Evolutionary conservation across 1,284 basidiomycete species (phyloP), one percentile per base, ranked within the genome.

Genomic region (Apiotrichum laibachii): DNA sequence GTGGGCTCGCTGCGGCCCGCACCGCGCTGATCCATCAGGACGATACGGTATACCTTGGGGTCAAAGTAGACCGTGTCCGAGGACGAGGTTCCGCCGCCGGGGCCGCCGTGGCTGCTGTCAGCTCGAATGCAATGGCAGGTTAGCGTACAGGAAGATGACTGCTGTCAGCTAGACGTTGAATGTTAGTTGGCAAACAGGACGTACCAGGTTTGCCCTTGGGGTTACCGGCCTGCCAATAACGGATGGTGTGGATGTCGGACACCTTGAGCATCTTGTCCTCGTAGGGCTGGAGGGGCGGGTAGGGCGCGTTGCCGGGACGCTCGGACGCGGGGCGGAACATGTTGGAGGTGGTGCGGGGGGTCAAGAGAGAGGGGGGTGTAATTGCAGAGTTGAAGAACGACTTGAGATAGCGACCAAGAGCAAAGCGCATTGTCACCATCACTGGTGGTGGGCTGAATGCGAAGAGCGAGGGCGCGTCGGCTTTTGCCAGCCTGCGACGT

Each of bases 141-240:
- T 7, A 12, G 50, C n/a, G 19, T 33, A 21, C 53, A 49, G 19
- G 18, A 35, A 13, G n/a, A 31, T 22, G 10, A 42, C n/a, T 40
- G 35, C 10, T 9, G 43, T 44, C 21, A 33, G 39, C 18, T 18
- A 22, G 37, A n/a, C n/a, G n/a, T n/a, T n/a, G n/a, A n/a, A n/a
- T n/a, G n/a, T n/a, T n/a, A n/a, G n/a, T n/a, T 18, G 35, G 44
- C 44, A 45, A 55, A 21, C 44, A 11, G 5, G n/a, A 50, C 55
- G 43, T 33, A 87, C 89, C 88, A 72, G 90, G 88, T 56, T 80
- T 82, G 19, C 90, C 90, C 34, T 85, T 80, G 60, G 84, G 84
- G 67, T 88, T 91, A 45, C 90, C 90, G 64, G 84, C 85, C 55
- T 92, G 69, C 74, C 91, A 89, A 70, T 88, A 92, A 90, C 92